Evolutionary conservation across 768 basidiomycete genomes (phyloP).

Genomic region (Mycena albidolilacea): DNA sequence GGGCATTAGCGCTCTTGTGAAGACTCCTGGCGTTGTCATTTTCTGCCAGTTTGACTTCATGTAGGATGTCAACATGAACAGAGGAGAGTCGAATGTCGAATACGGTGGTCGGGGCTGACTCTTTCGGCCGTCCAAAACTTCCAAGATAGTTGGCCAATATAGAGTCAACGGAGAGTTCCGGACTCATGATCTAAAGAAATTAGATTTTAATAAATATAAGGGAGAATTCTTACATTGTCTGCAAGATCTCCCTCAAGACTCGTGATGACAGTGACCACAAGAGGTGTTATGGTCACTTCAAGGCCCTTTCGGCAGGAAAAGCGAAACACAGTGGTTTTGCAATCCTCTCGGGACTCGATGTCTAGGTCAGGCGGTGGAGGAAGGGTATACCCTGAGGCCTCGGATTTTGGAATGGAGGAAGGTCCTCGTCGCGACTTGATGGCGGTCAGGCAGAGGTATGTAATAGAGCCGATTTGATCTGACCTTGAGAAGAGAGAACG

Average conservation of each 20-base stretch:
- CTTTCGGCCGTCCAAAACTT: conserved; percentile 46
- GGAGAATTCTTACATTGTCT: conserved; percentile 55
- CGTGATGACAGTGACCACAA: conserved; percentile 61
- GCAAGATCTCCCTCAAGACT: conserved; percentile 64
- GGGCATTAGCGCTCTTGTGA: conserved; percentile 40
- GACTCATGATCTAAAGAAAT: conserved; percentile 47
- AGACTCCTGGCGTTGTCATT: conserved; percentile 47
- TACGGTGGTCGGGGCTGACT: conserved; percentile 42
- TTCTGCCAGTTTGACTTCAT: conserved; percentile 59
- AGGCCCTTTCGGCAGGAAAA: conserved; percentile 56
- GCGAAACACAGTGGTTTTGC: conserved; percentile 56
- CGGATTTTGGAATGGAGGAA: conserved; percentile 18
- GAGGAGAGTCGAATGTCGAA: conserved; percentile 62
- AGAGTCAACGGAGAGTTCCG: conserved; percentile 57
- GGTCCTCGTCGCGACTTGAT: conserved; percentile 44
- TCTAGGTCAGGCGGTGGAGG: conserved; percentile 14
- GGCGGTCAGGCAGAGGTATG: conserved; percentile 4
- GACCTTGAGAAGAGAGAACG: conserved; percentile 64
- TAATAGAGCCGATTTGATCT: conserved; percentile 28
- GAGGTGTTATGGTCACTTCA: conserved; percentile 67
- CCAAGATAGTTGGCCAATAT: conserved; percentile 60
- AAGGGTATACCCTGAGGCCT: conserved; percentile 6
- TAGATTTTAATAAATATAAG: conserved; percentile 10
- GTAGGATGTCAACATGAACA: conserved; percentile 59
- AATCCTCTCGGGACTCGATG: conserved; percentile 39